Evolutionary conservation across 352 stramenopile genomes (phyloP), one percentile per base, ranked within the genome.

Genomic region (Phytopythium oedochilum): DNA sequence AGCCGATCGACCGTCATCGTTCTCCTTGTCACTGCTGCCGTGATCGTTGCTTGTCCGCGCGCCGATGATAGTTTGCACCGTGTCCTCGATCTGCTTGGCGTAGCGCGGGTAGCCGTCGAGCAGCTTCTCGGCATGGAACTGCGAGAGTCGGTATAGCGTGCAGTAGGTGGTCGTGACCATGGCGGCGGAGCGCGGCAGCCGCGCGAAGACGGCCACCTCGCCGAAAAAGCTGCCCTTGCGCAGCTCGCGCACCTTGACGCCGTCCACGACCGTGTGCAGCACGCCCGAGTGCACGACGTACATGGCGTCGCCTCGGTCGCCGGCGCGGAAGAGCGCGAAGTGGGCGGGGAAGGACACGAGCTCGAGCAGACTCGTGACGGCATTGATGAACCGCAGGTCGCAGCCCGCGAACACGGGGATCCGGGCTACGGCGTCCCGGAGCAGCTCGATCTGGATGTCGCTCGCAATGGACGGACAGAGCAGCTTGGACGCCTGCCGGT

Each of bases 261-360:
- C 68, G 6, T 73, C 74, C 36, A 89, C 66, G 36, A 87, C 64
- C 2, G 88, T 68, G 28, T 77, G 71, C 0, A 90, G 66, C 0
- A 92, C 83, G 0, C 80, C 83, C 0, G 83, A 86, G 31, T 90
- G 69, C n/a, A 92, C 66, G 45, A 92, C 85, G 43, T 85, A 92
- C 83, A 92, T 86, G 9, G 78, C 76, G 29, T 90, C 79, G 10
- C 82, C 82, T 8, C 59, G 47, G 14, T 89, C 82, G 3, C 79
- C 82, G 3, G 42, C 64, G 38, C 72, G 57, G 31, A 89, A 92
- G 0, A 92, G 53, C 0, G 63, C 71, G 0, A 55, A 78, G 35
- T 89, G 76, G 0, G 83, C 76, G 9, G 83, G 76, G 0, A 91
- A 34, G 2, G 83, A 72, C 2, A 84, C 71, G 17, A 75, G 67